These are phyloP conservation scores for Metschnikowia arizonensis DNA, from an alignment of 805 yeast species.

Conservation along the genomic window DNA sequence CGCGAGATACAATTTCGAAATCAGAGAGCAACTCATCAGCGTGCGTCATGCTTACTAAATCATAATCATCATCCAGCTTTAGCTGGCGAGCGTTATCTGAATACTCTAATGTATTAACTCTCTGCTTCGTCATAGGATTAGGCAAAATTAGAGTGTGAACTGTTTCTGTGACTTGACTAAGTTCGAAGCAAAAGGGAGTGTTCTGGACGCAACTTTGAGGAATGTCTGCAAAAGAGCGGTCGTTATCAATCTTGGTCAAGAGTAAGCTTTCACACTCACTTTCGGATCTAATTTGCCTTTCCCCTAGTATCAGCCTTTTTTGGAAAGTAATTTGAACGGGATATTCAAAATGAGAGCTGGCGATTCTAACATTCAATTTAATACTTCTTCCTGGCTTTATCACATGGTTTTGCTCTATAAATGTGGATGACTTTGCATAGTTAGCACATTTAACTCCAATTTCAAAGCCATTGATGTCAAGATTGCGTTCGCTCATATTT, in stretches of 20 bases:
- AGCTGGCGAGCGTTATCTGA: background rate
- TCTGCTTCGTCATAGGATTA: background rate
- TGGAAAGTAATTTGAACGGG: slow-evolving; percentile 30
- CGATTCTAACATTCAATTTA: slow-evolving; percentile 33
- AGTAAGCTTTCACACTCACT: background rate
- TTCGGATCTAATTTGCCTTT: background rate
- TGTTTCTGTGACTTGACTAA: background rate
- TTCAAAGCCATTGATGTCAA: slow-evolving; percentile 30
- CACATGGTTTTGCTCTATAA: slow-evolving; percentile 31
- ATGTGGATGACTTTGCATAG: slow-evolving; percentile 23
- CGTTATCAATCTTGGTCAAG: background rate
- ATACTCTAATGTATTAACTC: background rate
- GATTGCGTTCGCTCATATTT: slow-evolving; percentile 23
- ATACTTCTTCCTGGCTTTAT: slow-evolving; percentile 28
- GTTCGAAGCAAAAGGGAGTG: background rate
- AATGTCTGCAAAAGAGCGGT: background rate
- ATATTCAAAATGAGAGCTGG: slow-evolving; percentile 29
- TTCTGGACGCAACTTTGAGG: background rate
- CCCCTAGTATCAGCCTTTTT: slow-evolving; percentile 15
- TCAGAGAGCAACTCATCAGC: slow-evolving; percentile 31
- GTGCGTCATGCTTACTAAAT: slow-evolving; percentile 31
- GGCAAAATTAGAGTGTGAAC: background rate
- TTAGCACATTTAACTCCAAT: slow-evolving; percentile 30
- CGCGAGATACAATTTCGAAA: slow-evolving; percentile 34
- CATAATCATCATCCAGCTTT: slow-evolving; percentile 27